Evolutionary conservation across 1,139 yeast genomes (phyloP), one percentile per base, ranked within the genome.

Genomic region (Yamadazyma sp.): DNA sequence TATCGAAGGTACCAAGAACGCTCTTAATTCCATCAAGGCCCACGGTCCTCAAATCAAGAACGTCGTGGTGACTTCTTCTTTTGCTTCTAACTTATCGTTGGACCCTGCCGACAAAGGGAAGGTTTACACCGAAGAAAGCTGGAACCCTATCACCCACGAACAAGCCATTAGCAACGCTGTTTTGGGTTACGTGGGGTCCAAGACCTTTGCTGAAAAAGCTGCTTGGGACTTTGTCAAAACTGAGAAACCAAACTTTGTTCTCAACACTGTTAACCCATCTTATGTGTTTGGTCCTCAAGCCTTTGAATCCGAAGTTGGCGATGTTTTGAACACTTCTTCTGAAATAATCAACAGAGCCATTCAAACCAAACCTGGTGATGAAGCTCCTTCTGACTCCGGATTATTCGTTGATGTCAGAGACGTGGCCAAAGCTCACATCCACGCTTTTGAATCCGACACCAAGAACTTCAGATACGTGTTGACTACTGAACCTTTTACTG

Each of bases 151-250:
- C 22, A 58, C 65, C 20, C 58, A 63, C 57, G 72, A 66, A 42
- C 55, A 50, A 40, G 63, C 67, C 38, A 52, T 53, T 36, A 34
- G 39, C 7, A 42, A 41, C 46, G 53, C 55, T 5, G 35, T 45
- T 7, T 12, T 36, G 15, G 73, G 63, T 3, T 66, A 67, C 40
- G 35, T 56, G 32, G 69, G 56, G 0, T 62, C 69, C 14, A 67
- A 69, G 45, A 56, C 59, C 34, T 53, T 55, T 48, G 65, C 66
- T 10, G 65, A 61, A 52, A 55, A 58, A 44, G 74, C 77, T 2
- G 83, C 79, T 1, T 76, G 85, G 81, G 71, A 75, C 3, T 79
- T 74, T 45, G 58, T 73, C 23, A 52, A 64, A 43, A 46, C 45
- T 1, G 56, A 61, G 38, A 50, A 54, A 28, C 66, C 66, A 15